Evolutionary conservation across 140 eudicot species (phyloP).

Genomic region (Cichorium intybus): DNA sequence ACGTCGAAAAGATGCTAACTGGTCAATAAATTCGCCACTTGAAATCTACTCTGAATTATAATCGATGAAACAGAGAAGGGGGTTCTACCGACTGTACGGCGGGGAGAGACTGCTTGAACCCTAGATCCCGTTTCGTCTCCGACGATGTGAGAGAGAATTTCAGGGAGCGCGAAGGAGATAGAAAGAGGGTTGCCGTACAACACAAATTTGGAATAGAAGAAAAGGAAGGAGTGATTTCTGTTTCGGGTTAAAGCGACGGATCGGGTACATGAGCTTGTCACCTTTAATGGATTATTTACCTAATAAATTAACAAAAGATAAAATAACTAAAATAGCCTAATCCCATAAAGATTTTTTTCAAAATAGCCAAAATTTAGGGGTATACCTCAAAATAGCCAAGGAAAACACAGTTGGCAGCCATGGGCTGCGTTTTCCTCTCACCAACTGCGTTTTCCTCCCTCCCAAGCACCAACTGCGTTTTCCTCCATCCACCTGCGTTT

Average conservation of each 20-base stretch:
- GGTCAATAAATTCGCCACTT: constrained; percentile 3
- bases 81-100: constrained; percentile 28
- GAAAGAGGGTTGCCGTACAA: constrained; percentile 24
- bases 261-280: constrained; percentile 10
- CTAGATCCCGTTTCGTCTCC: constrained; percentile 31
- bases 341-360: too few species aligned
- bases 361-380: too few species aligned
- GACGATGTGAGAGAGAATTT: constrained; percentile 17
- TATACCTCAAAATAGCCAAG: too few species aligned
- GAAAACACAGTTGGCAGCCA: too few species aligned
- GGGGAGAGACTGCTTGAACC: constrained; percentile 19
- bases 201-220: constrained; percentile 12
- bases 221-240: constrained; percentile 13
- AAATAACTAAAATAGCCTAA: background rate
- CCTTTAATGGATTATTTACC: constrained; percentile 22
- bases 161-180: constrained; percentile 18
- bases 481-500: too few species aligned
- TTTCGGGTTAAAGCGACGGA: constrained; percentile 27
- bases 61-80: constrained; percentile 21
- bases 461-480: too few species aligned
- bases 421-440: too few species aligned
- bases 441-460: too few species aligned
- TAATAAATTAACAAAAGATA: constrained; percentile 4
- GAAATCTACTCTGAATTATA: background rate
- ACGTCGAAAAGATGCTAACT: constrained; percentile 3